Base-by-base conservation (phyloP, 768 basidiomycete species). In the Hygrocybe punicea region DNA sequence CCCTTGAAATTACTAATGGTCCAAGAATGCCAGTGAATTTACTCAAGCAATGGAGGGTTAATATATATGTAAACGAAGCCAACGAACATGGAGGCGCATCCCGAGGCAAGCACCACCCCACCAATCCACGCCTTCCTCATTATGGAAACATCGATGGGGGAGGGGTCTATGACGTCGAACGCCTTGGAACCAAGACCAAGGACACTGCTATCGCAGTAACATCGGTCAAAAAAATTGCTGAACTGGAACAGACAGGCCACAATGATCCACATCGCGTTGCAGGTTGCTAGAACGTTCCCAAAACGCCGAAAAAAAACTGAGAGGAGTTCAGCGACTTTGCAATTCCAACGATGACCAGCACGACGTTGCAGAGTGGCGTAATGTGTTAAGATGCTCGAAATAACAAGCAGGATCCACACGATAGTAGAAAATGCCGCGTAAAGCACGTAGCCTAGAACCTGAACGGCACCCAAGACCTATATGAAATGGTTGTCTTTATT, bases 41-140 rank as follows among this genome's bases (percentile, higher is more conserved):
- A 51, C 16, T 51, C 47, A 17, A 53, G 60, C 42, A 62, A 53
- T 11, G 53, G 36, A 2, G 64, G 67, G 35, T 74, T 67, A 6
- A 64, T 56, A 10, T 68, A 36, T 13, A 75, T 58, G 49, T 66
- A 68, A 1, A 76, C 64, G 53, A 64, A 62, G 2, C 63, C 60
- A 1, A 71, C 62, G 29, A 71, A 75, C 25, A 66, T 21, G 0
- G 48, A 10, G 3, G 68, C 69, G 55, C 53, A 63, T 1, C 51
- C 49, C 34, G 65, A 57, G 2, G 70, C 68, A 2, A 78, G 62
- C 8, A 55, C 60, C 0, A 74, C 66, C 1, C 69, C 77, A 0
- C 75, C 73, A 45, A 71, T 67, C 76, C 78, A 78, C 11, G 72
- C 71, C 0, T 10, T 29, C 36, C 56, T 66, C 63, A 71, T 71